These are phyloP conservation scores for Stellera chamaejasme DNA, from an alignment of 345 rosid genomes.

Conservation along the genomic window DNA sequence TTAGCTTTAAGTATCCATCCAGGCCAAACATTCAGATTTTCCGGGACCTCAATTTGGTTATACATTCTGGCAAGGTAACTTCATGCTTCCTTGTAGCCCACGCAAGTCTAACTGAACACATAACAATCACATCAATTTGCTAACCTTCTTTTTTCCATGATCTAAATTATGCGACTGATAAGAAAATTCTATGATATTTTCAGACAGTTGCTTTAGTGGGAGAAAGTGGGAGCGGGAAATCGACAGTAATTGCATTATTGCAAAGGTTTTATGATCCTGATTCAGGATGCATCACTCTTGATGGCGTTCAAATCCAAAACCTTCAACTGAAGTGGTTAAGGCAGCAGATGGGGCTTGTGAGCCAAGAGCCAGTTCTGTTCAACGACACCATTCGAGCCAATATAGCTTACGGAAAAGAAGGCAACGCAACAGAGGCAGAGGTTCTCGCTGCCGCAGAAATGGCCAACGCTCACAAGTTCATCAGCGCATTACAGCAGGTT, in stretches of 20 bases:
- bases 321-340: conserved; percentile 26
- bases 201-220: conserved; percentile 33
- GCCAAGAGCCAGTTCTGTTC: conserved; percentile 26
- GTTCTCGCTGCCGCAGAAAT: conserved; percentile 22
- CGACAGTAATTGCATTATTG: conserved; percentile 20
- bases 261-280: conserved; percentile 30
- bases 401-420: conserved; percentile 26
- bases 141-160: neutral
- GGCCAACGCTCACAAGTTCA: conserved; percentile 30
- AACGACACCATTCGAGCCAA: conserved; percentile 22
- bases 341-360: conserved; percentile 25
- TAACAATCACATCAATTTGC: neutral
- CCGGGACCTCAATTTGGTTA: conserved; percentile 16
- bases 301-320: conserved; percentile 20
- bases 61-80: conserved; percentile 22
- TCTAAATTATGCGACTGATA: neutral
- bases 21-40: conserved; percentile 28
- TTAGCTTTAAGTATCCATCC: conserved; percentile 25
- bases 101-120: too few relatives aligned
- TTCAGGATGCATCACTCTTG: conserved; percentile 22
- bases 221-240: conserved; percentile 34
- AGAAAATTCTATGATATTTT: neutral
- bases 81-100: too few relatives aligned
- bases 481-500: conserved; percentile 27
- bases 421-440: conserved; percentile 22